phyloP scores from a whole-genome alignment of 768 basidiomycete genomes.

The Thelephora ganbajun region DNA sequence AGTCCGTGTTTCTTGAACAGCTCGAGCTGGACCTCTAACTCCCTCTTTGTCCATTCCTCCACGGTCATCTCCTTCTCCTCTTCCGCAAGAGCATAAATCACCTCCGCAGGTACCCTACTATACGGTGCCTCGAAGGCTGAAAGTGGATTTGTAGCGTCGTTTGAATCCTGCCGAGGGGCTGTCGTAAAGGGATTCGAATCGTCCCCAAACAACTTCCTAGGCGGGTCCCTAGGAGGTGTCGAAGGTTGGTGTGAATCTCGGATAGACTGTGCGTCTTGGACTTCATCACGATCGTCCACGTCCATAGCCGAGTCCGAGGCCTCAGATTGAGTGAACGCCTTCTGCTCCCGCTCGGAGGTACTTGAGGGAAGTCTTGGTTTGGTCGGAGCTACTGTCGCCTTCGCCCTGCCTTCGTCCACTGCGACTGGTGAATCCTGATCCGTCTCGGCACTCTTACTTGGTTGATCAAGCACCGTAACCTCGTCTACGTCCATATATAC shows the following conservation, averaged over 20 bases:
- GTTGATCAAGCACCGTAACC: neutral
- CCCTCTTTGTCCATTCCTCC: conserved; percentile 71
- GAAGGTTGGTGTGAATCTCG: conserved; percentile 3
- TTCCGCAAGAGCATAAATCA: conserved; percentile 30
- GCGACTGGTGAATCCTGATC: conserved; percentile 1
- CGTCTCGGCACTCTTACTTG: neutral
- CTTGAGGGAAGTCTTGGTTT: neutral
- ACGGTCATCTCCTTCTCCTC: conserved; percentile 67
- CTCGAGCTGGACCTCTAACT: conserved; percentile 57
- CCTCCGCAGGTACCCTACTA: conserved; percentile 11
- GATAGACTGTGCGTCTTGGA: neutral
- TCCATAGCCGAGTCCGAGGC: neutral
- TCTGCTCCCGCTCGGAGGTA: neutral
- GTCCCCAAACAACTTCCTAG: neutral
- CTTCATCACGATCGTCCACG: neutral
- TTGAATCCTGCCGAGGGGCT: conserved; percentile 4
- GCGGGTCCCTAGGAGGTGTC: conserved; percentile 2
- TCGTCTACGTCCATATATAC: neutral
- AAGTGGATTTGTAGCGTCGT: conserved; percentile 6
- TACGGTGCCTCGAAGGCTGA: conserved; percentile 14
- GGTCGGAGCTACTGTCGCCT: neutral
- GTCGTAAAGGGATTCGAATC: conserved; percentile 1
- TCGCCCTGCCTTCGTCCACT: conserved; percentile 7
- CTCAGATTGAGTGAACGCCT: neutral
- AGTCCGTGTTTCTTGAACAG: conserved; percentile 39